phyloP scores from a whole-genome alignment of 495 filamentous ascomycete species.

The Astrocystis sublimbata region DNA sequence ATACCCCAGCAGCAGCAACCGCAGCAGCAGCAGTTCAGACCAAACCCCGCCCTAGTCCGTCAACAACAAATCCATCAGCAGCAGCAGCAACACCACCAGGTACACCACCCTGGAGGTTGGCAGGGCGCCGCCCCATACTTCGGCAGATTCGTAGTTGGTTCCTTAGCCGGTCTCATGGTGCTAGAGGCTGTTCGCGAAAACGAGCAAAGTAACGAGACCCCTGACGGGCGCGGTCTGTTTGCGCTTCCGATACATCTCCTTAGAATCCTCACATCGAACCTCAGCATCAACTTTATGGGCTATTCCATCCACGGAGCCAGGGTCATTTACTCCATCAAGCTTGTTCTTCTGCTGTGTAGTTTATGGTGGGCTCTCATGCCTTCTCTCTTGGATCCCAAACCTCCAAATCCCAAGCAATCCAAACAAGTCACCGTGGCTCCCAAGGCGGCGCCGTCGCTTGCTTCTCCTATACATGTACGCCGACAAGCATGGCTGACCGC shows the following conservation, averaged over 20 bases:
- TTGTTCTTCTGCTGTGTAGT: conserved; percentile 63
- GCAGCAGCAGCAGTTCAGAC: conserved; percentile 37
- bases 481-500: conserved; percentile 92
- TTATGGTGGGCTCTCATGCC: conserved; percentile 68
- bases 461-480: conserved; percentile 82
- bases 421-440: conserved; percentile 40
- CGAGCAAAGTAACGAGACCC: conserved; percentile 56
- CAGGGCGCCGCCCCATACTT: conserved; percentile 49
- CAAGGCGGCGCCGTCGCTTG: conserved; percentile 64
- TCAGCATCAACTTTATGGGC: conserved; percentile 49
- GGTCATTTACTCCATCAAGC: conserved; percentile 53
- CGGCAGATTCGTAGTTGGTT: conserved; percentile 86
- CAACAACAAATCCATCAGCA: conserved; percentile 52
- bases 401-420: conserved; percentile 44
- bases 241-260: conserved; percentile 63
- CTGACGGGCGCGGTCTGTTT: conserved; percentile 69
- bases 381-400: conserved; percentile 58
- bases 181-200: conserved; percentile 69
- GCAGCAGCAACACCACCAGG: conserved; percentile 45
- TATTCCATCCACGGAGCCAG: conserved; percentile 44
- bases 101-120: conserved; percentile 42
- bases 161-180: conserved; percentile 88
- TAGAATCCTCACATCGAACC: conserved; percentile 39
- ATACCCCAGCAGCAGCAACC: conserved; percentile 42
- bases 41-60: conserved; percentile 40